phyloP scores from a whole-genome alignment of 768 basidiomycete genomes.

The Kwoniella pini region DNA sequence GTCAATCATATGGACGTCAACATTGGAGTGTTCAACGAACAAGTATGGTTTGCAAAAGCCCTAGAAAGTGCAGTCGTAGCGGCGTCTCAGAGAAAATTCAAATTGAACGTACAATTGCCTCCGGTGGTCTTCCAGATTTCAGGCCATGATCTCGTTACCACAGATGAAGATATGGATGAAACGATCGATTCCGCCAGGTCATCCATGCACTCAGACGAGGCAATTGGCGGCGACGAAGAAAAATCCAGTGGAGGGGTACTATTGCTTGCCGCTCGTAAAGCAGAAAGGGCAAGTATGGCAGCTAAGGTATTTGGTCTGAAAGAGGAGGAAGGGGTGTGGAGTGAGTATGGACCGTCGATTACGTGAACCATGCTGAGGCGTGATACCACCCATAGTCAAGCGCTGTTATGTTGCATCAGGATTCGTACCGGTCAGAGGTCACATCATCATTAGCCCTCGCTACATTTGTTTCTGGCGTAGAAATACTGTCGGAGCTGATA shows the following conservation, averaged over 20 bases:
- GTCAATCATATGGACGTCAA: constrained; percentile 37
- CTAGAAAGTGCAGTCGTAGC: constrained; percentile 33
- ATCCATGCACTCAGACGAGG: constrained; percentile 4
- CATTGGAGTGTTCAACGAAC: constrained; percentile 49
- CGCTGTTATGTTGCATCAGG: constrained; percentile 47
- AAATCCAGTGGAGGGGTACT: constrained; percentile 12
- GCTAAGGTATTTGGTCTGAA: constrained; percentile 46
- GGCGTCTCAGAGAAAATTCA: constrained; percentile 23
- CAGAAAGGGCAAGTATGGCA: constrained; percentile 34
- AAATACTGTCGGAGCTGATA: constrained; percentile 39
- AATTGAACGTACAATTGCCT: constrained; percentile 20
- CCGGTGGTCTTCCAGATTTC: constrained; percentile 44
- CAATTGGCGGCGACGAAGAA: constrained; percentile 21
- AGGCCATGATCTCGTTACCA: constrained; percentile 36
- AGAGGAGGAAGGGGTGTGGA: constrained; percentile 45
- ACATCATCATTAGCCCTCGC: constrained; percentile 47
- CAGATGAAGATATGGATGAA: constrained; percentile 35
- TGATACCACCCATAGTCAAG: constrained; percentile 45
- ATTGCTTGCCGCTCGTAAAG: constrained; percentile 27
- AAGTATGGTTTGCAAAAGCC: constrained; percentile 39
- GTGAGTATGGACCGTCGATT: constrained; percentile 23
- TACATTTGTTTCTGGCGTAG: constrained; percentile 52
- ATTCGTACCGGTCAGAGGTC: constrained; percentile 49
- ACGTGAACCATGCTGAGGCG: constrained; percentile 2
- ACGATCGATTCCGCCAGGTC: not conserved